A percentile compares a stretch with the other conserved stretches of the same genome.
Evolutionary conservation across 305 asterid species (phyloP).

Genomic region (Fraxinus floribunda): DNA sequence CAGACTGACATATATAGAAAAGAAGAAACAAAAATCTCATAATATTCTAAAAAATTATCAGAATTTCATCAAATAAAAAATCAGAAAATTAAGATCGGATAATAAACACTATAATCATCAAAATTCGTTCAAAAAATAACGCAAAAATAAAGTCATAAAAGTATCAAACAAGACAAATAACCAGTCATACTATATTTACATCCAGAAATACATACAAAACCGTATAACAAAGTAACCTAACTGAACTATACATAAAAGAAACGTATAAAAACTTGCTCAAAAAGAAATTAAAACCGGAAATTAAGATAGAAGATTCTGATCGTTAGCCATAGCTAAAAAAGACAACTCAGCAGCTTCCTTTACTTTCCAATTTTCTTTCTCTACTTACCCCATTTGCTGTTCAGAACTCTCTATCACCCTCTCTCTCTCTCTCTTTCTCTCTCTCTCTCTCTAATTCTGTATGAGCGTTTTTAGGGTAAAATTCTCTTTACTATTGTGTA

Average conservation of each 20-base stretch:
- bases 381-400: slow-evolving; percentile 32
- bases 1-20: background rate
- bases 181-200: slow-evolving; percentile 17
- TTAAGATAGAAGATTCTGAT: slow-evolving; percentile 15
- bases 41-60: slow-evolving; percentile 22
- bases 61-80: slow-evolving; percentile 22
- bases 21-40: slow-evolving; percentile 2
- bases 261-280: slow-evolving; percentile 35
- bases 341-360: slow-evolving; percentile 27
- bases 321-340: slow-evolving; percentile 18
- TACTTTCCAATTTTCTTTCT: slow-evolving; percentile 21
- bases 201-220: slow-evolving; percentile 17
- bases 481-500: slow-evolving; percentile 23
- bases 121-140: background rate
- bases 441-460: slow-evolving; percentile 22
- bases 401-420: background rate
- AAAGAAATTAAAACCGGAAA: slow-evolving; percentile 25
- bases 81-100: slow-evolving; percentile 34
- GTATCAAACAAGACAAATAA: slow-evolving; percentile 25
- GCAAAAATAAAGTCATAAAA: background rate
- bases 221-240: background rate
- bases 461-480: background rate
- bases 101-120: slow-evolving; percentile 25
- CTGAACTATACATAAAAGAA: slow-evolving; percentile 23
- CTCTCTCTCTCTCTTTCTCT: slow-evolving; percentile 23